Evolutionary conservation across 2,329 filamentous ascomycete genomes (phyloP), one percentile per base, ranked within the genome.

Genomic region (Cercospora citrullina): DNA sequence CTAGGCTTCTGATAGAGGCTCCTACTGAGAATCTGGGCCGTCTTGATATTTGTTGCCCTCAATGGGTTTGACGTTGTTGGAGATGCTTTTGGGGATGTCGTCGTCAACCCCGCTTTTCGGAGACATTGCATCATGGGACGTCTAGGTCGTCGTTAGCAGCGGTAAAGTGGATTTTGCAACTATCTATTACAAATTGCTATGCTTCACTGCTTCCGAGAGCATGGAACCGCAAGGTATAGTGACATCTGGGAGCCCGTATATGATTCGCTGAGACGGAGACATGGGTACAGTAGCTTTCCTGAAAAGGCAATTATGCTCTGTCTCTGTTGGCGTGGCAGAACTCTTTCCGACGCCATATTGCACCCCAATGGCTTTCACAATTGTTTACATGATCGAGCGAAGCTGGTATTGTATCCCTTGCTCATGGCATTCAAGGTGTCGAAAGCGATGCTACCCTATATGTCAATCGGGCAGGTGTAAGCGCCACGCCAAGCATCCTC

Each of bases 71-170:
- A 63, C 55, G 26, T 45, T 55, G n/a, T 55, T 57, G 61, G 45
- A 30, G 12, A 55, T 63, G 26, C 60, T 55, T 55, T 55, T 63
- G 61, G 45, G 18, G 45, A 23, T 55, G n/a, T 30, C 53, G 26
- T 55, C 51, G 61, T 39, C 61, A 48, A 63, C 61, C 61, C 61
- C 61, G 61, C 61, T 53, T 45, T 26, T 61, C 23, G 59, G 59
- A 42, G 33, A 12, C 59, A 61, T 61, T 61, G 59, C 59, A 61
- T 61, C 59, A 61, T 61, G 36, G 10, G 23, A n/a, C 21, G 59
- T 45, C 59, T 61, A 42, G 59, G 48, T 61, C 36, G 57, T 45
- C 21, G 58, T 42, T 7, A 21, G 23, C 14, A 42, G 5, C 36
- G 36, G 23, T 4, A 23, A 18, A 42, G 33, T 39, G 58, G 58